Evolutionary conservation across 2,329 filamentous ascomycete species (phyloP).

Genomic region (Claviceps monticola): DNA sequence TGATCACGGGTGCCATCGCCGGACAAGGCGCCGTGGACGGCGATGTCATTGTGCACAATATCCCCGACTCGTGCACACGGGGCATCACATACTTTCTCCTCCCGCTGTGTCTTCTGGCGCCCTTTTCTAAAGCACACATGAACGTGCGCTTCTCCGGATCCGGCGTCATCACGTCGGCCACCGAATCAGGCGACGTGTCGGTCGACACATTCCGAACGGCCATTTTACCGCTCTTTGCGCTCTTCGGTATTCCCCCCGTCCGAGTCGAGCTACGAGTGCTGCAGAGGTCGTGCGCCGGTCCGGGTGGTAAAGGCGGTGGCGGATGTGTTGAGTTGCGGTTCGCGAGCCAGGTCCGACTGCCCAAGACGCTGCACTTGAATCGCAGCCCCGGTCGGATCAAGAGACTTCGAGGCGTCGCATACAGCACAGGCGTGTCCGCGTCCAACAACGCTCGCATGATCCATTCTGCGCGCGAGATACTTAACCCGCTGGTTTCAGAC

Average conservation of each 20-base stretch:
- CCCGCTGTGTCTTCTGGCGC: constrained; percentile 76
- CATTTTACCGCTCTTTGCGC: constrained; percentile 75
- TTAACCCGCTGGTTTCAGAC: constrained; percentile 77
- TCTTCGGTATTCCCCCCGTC: constrained; percentile 69
- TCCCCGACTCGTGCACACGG: constrained; percentile 63
- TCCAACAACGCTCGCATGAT: constrained; percentile 95
- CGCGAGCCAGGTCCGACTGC: constrained; percentile 81
- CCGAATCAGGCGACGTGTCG: constrained; percentile 71
- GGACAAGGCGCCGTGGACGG: constrained; percentile 56
- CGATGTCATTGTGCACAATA: constrained; percentile 67
- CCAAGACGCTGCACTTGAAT: constrained; percentile 82
- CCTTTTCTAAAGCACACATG: constrained; percentile 83
- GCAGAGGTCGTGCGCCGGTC: constrained; percentile 63
- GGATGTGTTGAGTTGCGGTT: constrained; percentile 91
- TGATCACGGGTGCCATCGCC: constrained; percentile 74
- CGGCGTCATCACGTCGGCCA: constrained; percentile 83
- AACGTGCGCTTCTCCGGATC: constrained; percentile 83
- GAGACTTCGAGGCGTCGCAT: constrained; percentile 83
- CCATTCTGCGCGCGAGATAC: constrained; percentile 69
- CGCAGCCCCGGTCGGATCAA: constrained; percentile 74
- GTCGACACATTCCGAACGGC: constrained; percentile 90
- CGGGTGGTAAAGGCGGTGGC: constrained; percentile 64
- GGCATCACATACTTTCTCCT: constrained; percentile 88
- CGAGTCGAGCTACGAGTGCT: constrained; percentile 79
- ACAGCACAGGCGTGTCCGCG: constrained; percentile 80